Conservation (phyloP, 208 protist species). For the Trypanosoma caninum region DNA sequence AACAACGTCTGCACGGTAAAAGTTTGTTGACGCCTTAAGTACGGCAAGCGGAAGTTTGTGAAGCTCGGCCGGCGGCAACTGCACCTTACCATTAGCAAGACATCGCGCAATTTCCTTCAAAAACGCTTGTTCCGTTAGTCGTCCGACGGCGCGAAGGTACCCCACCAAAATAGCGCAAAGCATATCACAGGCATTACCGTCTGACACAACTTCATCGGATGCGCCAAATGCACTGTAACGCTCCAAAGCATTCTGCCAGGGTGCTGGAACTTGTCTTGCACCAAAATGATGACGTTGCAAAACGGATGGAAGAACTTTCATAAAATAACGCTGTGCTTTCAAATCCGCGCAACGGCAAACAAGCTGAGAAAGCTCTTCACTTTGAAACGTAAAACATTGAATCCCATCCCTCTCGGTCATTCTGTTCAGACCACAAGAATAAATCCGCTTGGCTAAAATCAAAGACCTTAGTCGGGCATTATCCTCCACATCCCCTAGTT, state of each 20-base stretch:
- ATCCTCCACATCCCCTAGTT: neutral
- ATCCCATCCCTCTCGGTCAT: conserved; percentile 2
- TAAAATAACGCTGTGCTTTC: conserved; percentile 53
- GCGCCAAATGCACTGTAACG: conserved; percentile 7
- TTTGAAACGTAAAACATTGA: conserved; percentile 57
- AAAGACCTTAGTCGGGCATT: conserved; percentile 33
- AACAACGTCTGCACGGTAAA: conserved; percentile 14
- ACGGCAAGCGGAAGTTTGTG: conserved; percentile 24
- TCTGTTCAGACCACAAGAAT: neutral
- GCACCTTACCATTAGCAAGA: conserved; percentile 14
- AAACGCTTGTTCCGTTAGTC: conserved; percentile 15
- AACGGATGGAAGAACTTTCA: conserved; percentile 42
- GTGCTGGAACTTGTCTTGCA: conserved; percentile 1
- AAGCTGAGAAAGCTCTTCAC: conserved; percentile 27
- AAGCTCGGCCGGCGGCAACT: neutral
- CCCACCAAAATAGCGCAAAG: conserved; percentile 21
- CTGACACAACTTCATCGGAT: conserved; percentile 2
- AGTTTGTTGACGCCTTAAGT: conserved; percentile 10
- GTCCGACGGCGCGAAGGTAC: conserved; percentile 8
- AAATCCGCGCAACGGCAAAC: conserved; percentile 36
- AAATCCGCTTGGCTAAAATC: conserved; percentile 21
- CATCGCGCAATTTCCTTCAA: conserved; percentile 14
- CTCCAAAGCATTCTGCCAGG: neutral
- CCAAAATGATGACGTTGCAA: conserved; percentile 36
- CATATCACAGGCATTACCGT: conserved; percentile 11